These are phyloP conservation scores for Salicornia ramosissima DNA, from an alignment of 148 eudicot genomes.

Conservation along the genomic window DNA sequence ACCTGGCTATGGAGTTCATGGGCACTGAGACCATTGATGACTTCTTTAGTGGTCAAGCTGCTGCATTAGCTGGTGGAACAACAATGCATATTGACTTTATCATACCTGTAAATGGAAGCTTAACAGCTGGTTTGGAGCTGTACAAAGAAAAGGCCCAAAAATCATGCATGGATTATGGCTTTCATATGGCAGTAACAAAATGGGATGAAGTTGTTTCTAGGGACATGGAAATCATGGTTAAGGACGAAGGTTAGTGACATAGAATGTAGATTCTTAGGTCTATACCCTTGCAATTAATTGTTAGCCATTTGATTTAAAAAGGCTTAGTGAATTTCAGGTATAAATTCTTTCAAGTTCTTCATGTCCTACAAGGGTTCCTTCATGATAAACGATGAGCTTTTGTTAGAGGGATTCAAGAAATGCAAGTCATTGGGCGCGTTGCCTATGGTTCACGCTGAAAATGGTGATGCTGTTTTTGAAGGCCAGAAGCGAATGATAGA, in stretches of 20 bases:
- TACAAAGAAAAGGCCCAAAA: constrained; percentile 60
- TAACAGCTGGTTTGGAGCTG: constrained; percentile 65
- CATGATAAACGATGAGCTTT: constrained; percentile 82
- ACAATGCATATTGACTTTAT: constrained; percentile 98
- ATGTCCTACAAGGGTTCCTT: constrained; percentile 89
- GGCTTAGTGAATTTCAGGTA: constrained; percentile 39
- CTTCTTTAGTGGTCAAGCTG: constrained; percentile 92
- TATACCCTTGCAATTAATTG: too few species aligned
- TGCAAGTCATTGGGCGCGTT: constrained; percentile 97
- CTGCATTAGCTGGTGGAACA: constrained; percentile 98
- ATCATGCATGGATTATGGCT: constrained; percentile 95
- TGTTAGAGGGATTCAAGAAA: constrained; percentile 82
- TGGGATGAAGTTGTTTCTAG: constrained; percentile 80
- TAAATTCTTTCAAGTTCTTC: constrained; percentile 97
- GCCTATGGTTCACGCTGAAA: constrained; percentile 98
- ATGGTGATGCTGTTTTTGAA: constrained; percentile 97
- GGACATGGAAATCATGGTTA: constrained; percentile 96
- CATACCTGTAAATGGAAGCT: constrained; percentile 78
- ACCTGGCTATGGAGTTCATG: constrained; percentile 87
- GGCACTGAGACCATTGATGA: constrained; percentile 84
- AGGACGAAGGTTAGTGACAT: constrained; percentile 63
- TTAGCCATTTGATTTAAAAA: too few species aligned
- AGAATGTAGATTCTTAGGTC: not conserved
- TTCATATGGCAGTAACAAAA: constrained; percentile 94
- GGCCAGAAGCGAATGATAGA: constrained; percentile 97